Evolutionary conservation across 352 stramenopile species (phyloP).

Genomic region (Phytopythium delawarense): DNA sequence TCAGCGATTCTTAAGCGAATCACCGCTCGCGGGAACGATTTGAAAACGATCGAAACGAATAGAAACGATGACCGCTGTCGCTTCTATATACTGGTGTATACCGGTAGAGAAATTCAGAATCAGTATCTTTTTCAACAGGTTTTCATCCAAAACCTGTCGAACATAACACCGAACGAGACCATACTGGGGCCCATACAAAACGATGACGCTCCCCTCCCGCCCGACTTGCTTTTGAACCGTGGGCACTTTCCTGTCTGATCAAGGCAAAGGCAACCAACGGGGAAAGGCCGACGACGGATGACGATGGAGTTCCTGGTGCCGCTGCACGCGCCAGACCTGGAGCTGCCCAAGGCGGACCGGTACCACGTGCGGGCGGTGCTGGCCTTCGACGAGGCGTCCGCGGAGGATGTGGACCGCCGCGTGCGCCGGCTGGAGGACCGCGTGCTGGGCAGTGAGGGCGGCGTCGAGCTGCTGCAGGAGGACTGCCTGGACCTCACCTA

Average conservation of each 20-base stretch:
- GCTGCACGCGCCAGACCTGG: slow-evolving; percentile 68
- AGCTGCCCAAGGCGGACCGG: slow-evolving; percentile 61
- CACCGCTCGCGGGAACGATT: no score
- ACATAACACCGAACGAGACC: not conserved
- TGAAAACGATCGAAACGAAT: no score
- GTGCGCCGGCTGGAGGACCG: slow-evolving; percentile 48
- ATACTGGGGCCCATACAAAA: not conserved
- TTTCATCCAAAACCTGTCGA: not conserved
- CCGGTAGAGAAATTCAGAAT: no score
- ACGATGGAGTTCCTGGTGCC: slow-evolving; percentile 81
- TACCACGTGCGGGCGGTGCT: slow-evolving; percentile 65
- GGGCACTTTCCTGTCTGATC: no score
- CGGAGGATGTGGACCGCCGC: slow-evolving; percentile 37
- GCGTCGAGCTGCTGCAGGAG: slow-evolving; percentile 47
- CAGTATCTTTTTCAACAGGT: not conserved
- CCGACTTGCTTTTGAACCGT: not conserved
- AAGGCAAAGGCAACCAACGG: no score
- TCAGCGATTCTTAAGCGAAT: no score
- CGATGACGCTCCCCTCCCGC: not conserved
- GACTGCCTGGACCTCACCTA: slow-evolving; percentile 72
- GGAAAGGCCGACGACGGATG: no score
- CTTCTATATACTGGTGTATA: no score
- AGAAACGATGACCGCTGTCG: no score
- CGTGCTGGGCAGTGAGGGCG: slow-evolving; percentile 50
- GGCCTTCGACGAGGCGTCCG: slow-evolving; percentile 43